A percentile compares a stretch with the other conserved stretches of the same genome.
phyloP scores from a whole-genome alignment of 2,329 filamentous ascomycete species.

The Cordyceps farinosa region DNA sequence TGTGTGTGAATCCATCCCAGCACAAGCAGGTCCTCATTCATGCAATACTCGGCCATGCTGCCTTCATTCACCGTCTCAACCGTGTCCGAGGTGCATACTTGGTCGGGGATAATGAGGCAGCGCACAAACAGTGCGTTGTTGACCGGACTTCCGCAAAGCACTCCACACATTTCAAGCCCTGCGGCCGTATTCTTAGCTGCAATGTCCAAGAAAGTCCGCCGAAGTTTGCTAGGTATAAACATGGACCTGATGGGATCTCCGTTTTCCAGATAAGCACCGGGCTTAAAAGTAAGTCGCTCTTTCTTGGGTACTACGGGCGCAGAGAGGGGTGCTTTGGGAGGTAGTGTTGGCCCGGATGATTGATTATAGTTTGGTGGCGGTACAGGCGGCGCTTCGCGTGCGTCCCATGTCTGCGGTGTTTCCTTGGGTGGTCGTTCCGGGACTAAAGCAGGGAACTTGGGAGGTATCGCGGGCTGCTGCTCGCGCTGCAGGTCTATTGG shows the following conservation, averaged over 20 bases:
- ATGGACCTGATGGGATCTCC: slow-evolving; percentile 82
- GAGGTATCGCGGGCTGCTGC: slow-evolving; percentile 20
- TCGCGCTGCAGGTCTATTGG: slow-evolving; percentile 43
- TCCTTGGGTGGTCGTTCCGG: slow-evolving; percentile 35
- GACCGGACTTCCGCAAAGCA: slow-evolving; percentile 84
- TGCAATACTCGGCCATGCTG: slow-evolving; percentile 84
- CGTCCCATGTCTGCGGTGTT: slow-evolving; percentile 15
- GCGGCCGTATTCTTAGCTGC: slow-evolving; percentile 72
- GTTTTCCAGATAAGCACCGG: slow-evolving; percentile 85
- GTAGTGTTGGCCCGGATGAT: background rate
- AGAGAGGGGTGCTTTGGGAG: slow-evolving; percentile 9
- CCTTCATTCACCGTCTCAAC: slow-evolving; percentile 91
- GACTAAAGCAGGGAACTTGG: slow-evolving; percentile 23
- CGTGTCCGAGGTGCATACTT: slow-evolving; percentile 84
- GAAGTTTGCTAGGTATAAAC: slow-evolving; percentile 76
- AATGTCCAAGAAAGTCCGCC: slow-evolving; percentile 68
- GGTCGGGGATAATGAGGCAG: slow-evolving; percentile 83
- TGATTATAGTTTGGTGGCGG: slow-evolving; percentile 17
- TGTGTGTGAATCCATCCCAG: slow-evolving; percentile 98
- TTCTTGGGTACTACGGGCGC: slow-evolving; percentile 39
- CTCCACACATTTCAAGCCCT: slow-evolving; percentile 92
- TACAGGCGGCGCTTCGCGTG: slow-evolving; percentile 5
- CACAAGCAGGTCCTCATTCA: slow-evolving; percentile 76
- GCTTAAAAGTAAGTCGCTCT: slow-evolving; percentile 63
- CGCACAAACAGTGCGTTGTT: slow-evolving; percentile 93